A percentile compares a stretch with the other conserved stretches of the same genome.
Evolutionary conservation across 2,329 filamentous ascomycete species (phyloP).

Genomic region (Xylaria polymorpha): DNA sequence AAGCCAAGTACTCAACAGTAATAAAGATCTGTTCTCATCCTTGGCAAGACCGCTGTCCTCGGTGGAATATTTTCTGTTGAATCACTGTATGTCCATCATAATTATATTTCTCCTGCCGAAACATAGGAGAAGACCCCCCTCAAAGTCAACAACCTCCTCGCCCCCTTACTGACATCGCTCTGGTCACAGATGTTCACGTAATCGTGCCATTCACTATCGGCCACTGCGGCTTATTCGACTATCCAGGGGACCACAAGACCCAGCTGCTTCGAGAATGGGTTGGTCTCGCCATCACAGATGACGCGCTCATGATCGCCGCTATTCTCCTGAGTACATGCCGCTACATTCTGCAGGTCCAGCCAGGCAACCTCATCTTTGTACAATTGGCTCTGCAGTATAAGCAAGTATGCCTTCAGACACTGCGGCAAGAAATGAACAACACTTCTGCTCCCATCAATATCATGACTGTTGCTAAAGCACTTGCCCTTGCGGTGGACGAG

Average conservation of each 20-base stretch:
- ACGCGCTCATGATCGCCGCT: conserved; percentile 16
- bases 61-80: conserved; percentile 22
- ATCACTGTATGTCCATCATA: conserved; percentile 20
- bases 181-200: conserved; percentile 20
- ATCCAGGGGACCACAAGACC: conserved; percentile 17
- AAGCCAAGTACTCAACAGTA: conserved; percentile 6
- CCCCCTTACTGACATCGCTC: conserved; percentile 2
- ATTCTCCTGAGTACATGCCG: conserved; percentile 26
- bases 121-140: neutral
- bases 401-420: conserved; percentile 11
- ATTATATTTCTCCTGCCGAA: conserved; percentile 1
- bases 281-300: conserved; percentile 23
- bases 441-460: conserved; percentile 6
- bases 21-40: conserved; percentile 17
- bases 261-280: conserved; percentile 25
- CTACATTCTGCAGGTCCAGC: conserved; percentile 14
- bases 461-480: conserved; percentile 23
- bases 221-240: conserved; percentile 20
- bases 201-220: conserved; percentile 19
- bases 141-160: neutral
- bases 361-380: conserved; percentile 15
- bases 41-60: conserved; percentile 21
- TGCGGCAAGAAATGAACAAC: conserved; percentile 10
- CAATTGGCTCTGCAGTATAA: conserved; percentile 18
- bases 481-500: conserved; percentile 24